phyloP scores from a whole-genome alignment of 2,329 filamentous ascomycete genomes.

The Xylariaceae sp. region DNA sequence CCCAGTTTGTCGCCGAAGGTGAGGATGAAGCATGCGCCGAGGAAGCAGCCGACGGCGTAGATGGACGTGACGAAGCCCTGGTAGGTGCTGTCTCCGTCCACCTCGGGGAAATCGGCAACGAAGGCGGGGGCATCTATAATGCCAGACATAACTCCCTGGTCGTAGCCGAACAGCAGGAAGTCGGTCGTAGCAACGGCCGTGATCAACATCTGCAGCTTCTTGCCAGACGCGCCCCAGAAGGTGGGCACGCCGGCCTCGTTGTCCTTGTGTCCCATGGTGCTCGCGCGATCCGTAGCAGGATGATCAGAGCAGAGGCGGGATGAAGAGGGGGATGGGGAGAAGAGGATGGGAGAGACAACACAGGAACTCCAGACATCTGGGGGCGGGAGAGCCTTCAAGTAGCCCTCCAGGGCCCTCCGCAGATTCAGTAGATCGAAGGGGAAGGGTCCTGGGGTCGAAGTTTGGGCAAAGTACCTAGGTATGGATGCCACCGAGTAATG shows the following conservation, averaged over 20 bases:
- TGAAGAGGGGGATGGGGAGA: neutral
- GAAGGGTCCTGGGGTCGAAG: slow-evolving; percentile 5
- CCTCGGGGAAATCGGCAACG: slow-evolving; percentile 23
- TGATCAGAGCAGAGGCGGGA: neutral
- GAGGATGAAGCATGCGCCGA: slow-evolving; percentile 32
- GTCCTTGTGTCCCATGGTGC: slow-evolving; percentile 19
- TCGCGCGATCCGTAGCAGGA: slow-evolving; percentile 2
- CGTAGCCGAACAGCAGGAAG: slow-evolving; percentile 24
- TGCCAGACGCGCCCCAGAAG: slow-evolving; percentile 24
- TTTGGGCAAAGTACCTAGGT: neutral
- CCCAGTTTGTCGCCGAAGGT: slow-evolving; percentile 45
- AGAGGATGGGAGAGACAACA: neutral
- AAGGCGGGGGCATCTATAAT: slow-evolving; percentile 23
- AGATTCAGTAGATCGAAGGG: slow-evolving; percentile 1
- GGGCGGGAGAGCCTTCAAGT: neutral
- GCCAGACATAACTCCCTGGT: slow-evolving; percentile 27
- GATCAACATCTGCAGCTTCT: slow-evolving; percentile 19
- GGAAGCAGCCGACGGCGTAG: slow-evolving; percentile 35
- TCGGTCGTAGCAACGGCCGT: slow-evolving; percentile 21
- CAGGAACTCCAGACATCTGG: neutral
- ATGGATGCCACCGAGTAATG: slow-evolving; percentile 5
- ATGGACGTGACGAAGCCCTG: slow-evolving; percentile 33
- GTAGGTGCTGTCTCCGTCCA: slow-evolving; percentile 23
- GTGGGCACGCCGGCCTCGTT: slow-evolving; percentile 22
- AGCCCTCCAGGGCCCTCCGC: neutral